These are phyloP conservation scores for Pythium brachiatum DNA, from an alignment of 352 stramenopile species.

Conservation along the genomic window DNA sequence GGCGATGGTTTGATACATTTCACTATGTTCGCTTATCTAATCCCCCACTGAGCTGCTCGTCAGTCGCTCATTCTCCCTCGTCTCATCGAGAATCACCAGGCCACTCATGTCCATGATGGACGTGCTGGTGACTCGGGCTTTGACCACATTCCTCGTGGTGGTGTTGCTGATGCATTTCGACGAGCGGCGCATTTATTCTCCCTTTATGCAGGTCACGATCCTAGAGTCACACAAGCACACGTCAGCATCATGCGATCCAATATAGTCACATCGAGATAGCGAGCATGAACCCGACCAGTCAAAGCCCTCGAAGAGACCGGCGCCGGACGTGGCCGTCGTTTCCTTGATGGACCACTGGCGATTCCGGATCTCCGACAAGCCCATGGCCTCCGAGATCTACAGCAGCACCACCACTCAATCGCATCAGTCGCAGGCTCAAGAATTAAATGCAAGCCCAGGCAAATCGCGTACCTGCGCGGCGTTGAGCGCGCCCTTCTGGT, in stretches of 20 bases:
- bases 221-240: constrained; percentile 26
- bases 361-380: constrained; percentile 97
- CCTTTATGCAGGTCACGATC: constrained; percentile 90
- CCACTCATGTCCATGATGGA: too few species aligned
- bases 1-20: neutral
- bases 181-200: constrained; percentile 45
- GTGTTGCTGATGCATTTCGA: neutral
- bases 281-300: constrained; percentile 88
- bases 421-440: too few species aligned
- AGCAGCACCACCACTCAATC: neutral
- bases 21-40: constrained; percentile 1
- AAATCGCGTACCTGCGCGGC: constrained; percentile 65
- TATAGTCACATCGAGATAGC: too few species aligned
- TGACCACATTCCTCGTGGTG: neutral
- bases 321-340: constrained; percentile 96
- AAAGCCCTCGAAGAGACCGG: constrained; percentile 99
- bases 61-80: neutral
- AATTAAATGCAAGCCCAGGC: too few species aligned
- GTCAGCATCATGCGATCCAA: too few species aligned
- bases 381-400: constrained; percentile 97
- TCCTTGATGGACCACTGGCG: constrained; percentile 99
- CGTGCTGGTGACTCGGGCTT: too few species aligned
- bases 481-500: constrained; percentile 94
- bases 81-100: neutral
- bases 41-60: neutral